Base-by-base conservation (phyloP, 208 protist genomes). In the Leishmania major region DNA sequence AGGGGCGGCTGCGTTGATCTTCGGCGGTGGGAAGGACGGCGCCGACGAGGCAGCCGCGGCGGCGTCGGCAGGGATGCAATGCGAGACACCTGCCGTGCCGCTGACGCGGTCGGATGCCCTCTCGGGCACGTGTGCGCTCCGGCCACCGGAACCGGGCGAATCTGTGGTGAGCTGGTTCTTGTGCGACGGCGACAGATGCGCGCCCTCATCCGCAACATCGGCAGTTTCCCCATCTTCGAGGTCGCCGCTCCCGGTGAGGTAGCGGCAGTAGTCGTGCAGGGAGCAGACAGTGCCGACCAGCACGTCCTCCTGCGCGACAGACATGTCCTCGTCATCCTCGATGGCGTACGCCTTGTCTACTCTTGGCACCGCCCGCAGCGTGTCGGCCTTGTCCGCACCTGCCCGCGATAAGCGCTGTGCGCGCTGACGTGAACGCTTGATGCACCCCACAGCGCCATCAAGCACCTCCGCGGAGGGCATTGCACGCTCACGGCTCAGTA, bases 281-380 rank as follows among this genome's bases (percentile, higher is more conserved):
- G 82, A 82, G 73, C 82, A 86, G 19, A 86, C 82, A 15, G 74
- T 59, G 62, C 82, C 82, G 22, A 8, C n/a, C 43, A 86, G 73
- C 11, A 59, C 73, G 15, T 73, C 74, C 5, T 7, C 22, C 40
- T 78, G 25, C 22, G 37, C 57, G 8, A 66, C 15, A 49, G 17
- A 28, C 57, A 15, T n/a, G 17, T 8, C 53, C 43, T 4, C 37
- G 37, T 78, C 57, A 6, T 35, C 35, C 31, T 10, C 40, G 3
- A 67, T 43, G 49, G 2, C 1, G 51, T 28, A 13, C 22, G 49
- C 31, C 40, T 51, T 51, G 69, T n/a, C 69, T 47, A 13, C 66
- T 28, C 11, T n/a, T 35, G 19, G 2, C 66, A 47, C 1, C 31
- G 4, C 37, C 17, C 19, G 66, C 31, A 25, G 37, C 37, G 17